Evolutionary conservation across 2,329 filamentous ascomycete genomes (phyloP).

Genomic region (Monilinia fructicola): DNA sequence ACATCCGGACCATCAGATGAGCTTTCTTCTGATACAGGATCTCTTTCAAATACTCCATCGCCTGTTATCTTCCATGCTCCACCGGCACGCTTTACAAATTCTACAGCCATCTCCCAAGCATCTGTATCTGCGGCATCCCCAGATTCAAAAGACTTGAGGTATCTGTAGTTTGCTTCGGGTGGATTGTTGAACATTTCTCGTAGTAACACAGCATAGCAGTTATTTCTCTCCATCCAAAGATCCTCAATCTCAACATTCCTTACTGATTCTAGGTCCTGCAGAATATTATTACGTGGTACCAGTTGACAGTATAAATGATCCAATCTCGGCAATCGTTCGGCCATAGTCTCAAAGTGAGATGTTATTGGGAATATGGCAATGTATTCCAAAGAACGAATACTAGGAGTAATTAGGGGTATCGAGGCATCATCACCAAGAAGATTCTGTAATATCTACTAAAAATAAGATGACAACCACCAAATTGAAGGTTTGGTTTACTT

Average conservation of each 20-base stretch:
- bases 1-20: neutral
- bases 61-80: conserved; percentile 47
- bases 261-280: conserved; percentile 27
- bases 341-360: conserved; percentile 55
- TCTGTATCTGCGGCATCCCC: conserved; percentile 49
- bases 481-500: conserved; percentile 22
- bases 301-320: conserved; percentile 56
- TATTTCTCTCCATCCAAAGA: conserved; percentile 39
- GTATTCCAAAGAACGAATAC: conserved; percentile 55
- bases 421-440: conserved; percentile 46
- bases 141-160: conserved; percentile 50
- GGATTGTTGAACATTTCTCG: conserved; percentile 37
- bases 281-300: conserved; percentile 43
- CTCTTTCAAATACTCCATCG: conserved; percentile 48
- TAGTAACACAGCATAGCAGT: conserved; percentile 37
- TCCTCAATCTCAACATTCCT: conserved; percentile 33
- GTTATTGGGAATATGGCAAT: conserved; percentile 67
- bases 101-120: conserved; percentile 49
- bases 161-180: conserved; percentile 44
- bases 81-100: conserved; percentile 44
- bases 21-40: conserved; percentile 14
- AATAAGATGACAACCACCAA: conserved; percentile 18
- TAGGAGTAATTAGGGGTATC: conserved; percentile 42
- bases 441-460: conserved; percentile 53
- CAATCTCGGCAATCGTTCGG: conserved; percentile 51